Evolutionary conservation across 1,284 basidiomycete species (phyloP).

Genomic region (Puccinia hordei): DNA sequence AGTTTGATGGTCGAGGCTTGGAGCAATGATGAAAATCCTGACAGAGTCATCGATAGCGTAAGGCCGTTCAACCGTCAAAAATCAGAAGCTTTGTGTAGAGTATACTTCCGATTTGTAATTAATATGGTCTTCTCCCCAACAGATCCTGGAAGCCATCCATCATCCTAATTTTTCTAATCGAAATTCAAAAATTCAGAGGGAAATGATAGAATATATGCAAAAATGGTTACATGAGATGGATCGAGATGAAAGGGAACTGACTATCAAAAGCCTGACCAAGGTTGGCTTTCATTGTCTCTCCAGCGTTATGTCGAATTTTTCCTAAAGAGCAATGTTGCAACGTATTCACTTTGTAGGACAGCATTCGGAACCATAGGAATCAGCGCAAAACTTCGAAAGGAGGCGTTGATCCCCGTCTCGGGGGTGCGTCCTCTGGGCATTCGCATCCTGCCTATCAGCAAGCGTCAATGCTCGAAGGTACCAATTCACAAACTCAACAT

Average conservation of each 20-base stretch:
- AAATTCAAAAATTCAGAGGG: conserved; percentile 71
- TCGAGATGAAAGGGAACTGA: conserved; percentile 60
- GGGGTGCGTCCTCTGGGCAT: conserved; percentile 10
- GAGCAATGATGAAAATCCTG: conserved; percentile 63
- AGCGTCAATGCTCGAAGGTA: conserved; percentile 1
- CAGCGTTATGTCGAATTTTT: background rate
- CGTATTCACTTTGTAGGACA: conserved; percentile 19
- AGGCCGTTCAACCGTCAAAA: conserved; percentile 42
- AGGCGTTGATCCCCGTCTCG: conserved; percentile 33
- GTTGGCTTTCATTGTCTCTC: background rate
- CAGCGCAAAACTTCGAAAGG: conserved; percentile 42
- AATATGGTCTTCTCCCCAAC: conserved; percentile 61
- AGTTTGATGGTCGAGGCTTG: conserved; percentile 77
- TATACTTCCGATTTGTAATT: background rate
- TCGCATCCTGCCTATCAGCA: conserved; percentile 38
- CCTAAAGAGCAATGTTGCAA: conserved; percentile 20
- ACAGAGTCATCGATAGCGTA: conserved; percentile 65
- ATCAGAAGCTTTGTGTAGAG: background rate
- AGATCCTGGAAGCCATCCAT: conserved; percentile 77
- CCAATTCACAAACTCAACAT: conserved; percentile 16
- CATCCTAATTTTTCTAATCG: conserved; percentile 79
- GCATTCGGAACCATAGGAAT: conserved; percentile 45
- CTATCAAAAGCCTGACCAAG: conserved; percentile 43
- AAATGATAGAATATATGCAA: conserved; percentile 71
- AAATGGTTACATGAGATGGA: conserved; percentile 67